Percentiles rank a stretch among this genome's conserved stretches.
Evolutionary conservation across 2,329 filamentous ascomycete species (phyloP).

Genomic region (Fusarium robinianum): DNA sequence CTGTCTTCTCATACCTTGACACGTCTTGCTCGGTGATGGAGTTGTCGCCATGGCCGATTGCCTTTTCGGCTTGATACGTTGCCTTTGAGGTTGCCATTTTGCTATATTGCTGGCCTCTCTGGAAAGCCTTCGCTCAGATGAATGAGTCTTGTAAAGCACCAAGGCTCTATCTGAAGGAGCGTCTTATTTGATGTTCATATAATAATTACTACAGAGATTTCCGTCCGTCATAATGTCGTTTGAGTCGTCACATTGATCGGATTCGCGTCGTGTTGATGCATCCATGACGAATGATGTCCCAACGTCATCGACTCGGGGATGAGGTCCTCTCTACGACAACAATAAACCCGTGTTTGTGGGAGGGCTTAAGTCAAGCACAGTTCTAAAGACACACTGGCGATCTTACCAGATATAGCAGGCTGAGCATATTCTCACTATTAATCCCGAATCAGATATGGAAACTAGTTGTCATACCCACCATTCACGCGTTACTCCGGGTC

Average conservation of each 20-base stretch:
- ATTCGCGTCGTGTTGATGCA: constrained; percentile 19
- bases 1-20: constrained; percentile 57
- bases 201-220: too few species aligned
- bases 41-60: constrained; percentile 68
- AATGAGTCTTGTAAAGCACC: too few species aligned
- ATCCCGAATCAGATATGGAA: neutral
- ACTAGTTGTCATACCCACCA: neutral
- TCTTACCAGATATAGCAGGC: too few species aligned
- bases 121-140: neutral
- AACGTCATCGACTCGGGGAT: constrained; percentile 28
- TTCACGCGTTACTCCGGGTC: constrained; percentile 23
- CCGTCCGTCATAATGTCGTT: constrained; percentile 9
- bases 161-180: too few species aligned
- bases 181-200: neutral
- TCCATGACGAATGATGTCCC: constrained; percentile 23
- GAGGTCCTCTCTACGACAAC: too few species aligned
- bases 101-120: neutral
- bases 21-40: constrained; percentile 71
- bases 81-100: constrained; percentile 55
- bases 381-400: too few species aligned
- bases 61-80: constrained; percentile 69
- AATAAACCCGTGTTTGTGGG: too few species aligned
- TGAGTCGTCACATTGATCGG: constrained; percentile 22
- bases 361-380: too few species aligned
- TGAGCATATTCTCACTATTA: too few species aligned